These are phyloP conservation scores for Lolium perenne DNA, from an alignment of 176 grass and related monocot genomes.

Conservation along the genomic window DNA sequence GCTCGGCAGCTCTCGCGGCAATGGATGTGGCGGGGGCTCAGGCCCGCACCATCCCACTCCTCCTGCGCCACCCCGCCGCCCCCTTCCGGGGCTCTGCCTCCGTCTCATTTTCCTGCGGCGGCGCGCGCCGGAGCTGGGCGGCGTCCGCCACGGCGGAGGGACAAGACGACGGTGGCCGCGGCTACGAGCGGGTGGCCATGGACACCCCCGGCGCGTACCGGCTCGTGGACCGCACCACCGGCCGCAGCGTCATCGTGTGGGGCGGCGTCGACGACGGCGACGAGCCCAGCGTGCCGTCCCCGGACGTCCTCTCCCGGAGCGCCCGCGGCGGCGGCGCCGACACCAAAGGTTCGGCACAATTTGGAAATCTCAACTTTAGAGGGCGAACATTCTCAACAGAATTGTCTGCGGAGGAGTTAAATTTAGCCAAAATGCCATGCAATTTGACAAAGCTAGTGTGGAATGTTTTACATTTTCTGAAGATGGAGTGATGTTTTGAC, in stretches of 20 bases:
- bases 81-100: slow-evolving; percentile 32
- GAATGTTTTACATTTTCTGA: not conserved
- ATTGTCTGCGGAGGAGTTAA: too few species aligned
- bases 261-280: slow-evolving; percentile 63
- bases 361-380: accelerated
- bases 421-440: not conserved
- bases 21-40: slow-evolving; percentile 50
- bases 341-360: slow-evolving; percentile 4
- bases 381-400: too few species aligned
- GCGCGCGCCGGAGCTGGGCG: slow-evolving; percentile 37
- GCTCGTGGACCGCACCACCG: slow-evolving; percentile 69
- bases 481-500: slow-evolving; percentile 44
- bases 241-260: slow-evolving; percentile 77
- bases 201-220: slow-evolving; percentile 78
- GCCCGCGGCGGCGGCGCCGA: not conserved
- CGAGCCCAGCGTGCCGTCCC: slow-evolving; percentile 48
- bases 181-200: slow-evolving; percentile 64
- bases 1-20: not conserved
- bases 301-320: slow-evolving; percentile 57
- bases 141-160: slow-evolving; percentile 40
- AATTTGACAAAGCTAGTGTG: not conserved
- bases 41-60: slow-evolving; percentile 29
- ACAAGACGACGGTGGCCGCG: slow-evolving; percentile 17
- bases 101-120: slow-evolving; percentile 14
- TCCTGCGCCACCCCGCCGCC: slow-evolving; percentile 21